Percentiles rank a stretch among this genome's conserved stretches.
Conservation (phyloP, 1,139 yeast genomes). For the Yamadazyma jaroonii region DNA sequence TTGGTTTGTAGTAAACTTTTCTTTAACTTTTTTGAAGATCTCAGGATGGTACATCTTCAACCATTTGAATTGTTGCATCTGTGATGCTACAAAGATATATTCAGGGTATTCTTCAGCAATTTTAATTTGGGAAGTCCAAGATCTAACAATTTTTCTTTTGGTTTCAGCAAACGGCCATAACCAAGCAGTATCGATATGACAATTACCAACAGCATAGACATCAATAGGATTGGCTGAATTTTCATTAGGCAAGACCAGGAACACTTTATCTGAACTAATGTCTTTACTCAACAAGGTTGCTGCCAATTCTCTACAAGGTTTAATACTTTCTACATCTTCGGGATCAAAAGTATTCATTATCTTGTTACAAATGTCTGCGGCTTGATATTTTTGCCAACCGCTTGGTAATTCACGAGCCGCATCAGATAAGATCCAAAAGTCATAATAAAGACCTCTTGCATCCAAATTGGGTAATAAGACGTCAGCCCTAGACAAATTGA, state of each 20-base stretch:
- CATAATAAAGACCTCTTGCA: constrained; percentile 75
- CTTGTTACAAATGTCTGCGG: constrained; percentile 70
- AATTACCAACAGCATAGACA: constrained; percentile 86
- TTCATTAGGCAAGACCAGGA: constrained; percentile 22
- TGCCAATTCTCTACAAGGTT: constrained; percentile 67
- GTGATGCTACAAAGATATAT: constrained; percentile 91
- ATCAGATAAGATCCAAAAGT: constrained; percentile 86
- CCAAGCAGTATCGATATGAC: constrained; percentile 98
- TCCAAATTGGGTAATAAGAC: constrained; percentile 76
- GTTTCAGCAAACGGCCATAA: constrained; percentile 98
- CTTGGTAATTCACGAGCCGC: constrained; percentile 84
- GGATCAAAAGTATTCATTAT: constrained; percentile 83
- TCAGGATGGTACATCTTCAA: constrained; percentile 81
- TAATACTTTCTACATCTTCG: constrained; percentile 45
- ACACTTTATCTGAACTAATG: constrained; percentile 63
- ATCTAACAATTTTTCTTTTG: constrained; percentile 82
- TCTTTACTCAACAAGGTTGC: constrained; percentile 59
- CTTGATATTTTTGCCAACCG: constrained; percentile 74
- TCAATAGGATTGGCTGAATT: constrained; percentile 28
- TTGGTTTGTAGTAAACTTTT: constrained; percentile 67
- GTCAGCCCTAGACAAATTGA: constrained; percentile 67
- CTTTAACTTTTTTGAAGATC: constrained; percentile 58
- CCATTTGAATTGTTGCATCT: constrained; percentile 96
- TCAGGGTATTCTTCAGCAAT: constrained; percentile 88
- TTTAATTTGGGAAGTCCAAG: constrained; percentile 92